A percentile compares a stretch with the other conserved stretches of the same genome.
These are phyloP conservation scores for Trypanosoma scelopori DNA, from an alignment of 208 protist species.

Conservation along the genomic window DNA sequence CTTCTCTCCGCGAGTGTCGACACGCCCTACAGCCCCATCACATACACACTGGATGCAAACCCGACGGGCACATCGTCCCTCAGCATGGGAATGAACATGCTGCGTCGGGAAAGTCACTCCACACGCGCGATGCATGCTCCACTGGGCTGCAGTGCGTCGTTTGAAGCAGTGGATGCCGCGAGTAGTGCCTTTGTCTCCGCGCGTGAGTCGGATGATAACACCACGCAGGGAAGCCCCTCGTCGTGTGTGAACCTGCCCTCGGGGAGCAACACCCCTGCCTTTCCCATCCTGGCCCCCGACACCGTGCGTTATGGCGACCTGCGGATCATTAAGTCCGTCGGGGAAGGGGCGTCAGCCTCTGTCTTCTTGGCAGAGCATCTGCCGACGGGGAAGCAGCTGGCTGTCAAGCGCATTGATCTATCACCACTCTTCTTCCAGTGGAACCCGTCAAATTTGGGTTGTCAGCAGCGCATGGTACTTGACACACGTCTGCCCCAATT, in stretches of 20 bases:
- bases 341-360: slow-evolving; percentile 70
- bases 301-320: slow-evolving; percentile 69
- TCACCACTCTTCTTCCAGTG: slow-evolving; percentile 50
- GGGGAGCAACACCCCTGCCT: neutral
- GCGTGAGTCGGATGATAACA: neutral
- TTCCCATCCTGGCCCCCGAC: slow-evolving; percentile 33
- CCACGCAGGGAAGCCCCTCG: slow-evolving; percentile 16
- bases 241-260: slow-evolving; percentile 39
- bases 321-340: slow-evolving; percentile 36
- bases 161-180: neutral
- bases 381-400: slow-evolving; percentile 60
- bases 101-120: too few species aligned
- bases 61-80: neutral
- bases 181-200: neutral
- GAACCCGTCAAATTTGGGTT: slow-evolving; percentile 21
- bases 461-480: slow-evolving; percentile 7
- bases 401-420: slow-evolving; percentile 84
- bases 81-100: too few species aligned
- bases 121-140: too few species aligned
- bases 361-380: slow-evolving; percentile 75
- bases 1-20: slow-evolving; percentile 76
- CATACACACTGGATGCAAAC: slow-evolving; percentile 72
- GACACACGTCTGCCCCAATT: slow-evolving; percentile 54
- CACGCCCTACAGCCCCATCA: slow-evolving; percentile 86
- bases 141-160: neutral